Conservation (phyloP, 2,329 filamentous ascomycete genomes). For the Penicillium concentricum region DNA sequence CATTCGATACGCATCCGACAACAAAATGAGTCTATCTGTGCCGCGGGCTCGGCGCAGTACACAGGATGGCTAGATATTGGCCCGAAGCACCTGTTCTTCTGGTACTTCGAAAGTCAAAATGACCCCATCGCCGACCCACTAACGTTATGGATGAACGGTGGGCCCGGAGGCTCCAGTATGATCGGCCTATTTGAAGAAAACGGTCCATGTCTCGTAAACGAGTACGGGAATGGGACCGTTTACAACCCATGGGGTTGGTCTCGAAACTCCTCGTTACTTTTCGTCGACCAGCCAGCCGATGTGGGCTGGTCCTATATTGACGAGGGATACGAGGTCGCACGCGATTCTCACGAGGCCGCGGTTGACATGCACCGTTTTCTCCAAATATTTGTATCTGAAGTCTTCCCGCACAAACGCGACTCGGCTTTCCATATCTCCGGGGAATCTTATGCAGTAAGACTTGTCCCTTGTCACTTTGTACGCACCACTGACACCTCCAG, state of each 20-base stretch:
- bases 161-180: conserved; percentile 54
- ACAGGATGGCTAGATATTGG: conserved; percentile 20
- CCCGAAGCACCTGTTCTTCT: conserved; percentile 34
- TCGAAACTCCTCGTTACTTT: conserved; percentile 25
- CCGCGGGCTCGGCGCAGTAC: conserved; percentile 16
- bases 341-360: conserved; percentile 45
- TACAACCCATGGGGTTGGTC: conserved; percentile 25
- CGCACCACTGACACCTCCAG: conserved; percentile 18
- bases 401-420: conserved; percentile 44
- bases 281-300: conserved; percentile 28
- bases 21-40: conserved; percentile 18
- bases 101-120: conserved; percentile 45
- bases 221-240: conserved; percentile 22
- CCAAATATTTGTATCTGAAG: conserved; percentile 48
- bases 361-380: conserved; percentile 52
- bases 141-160: conserved; percentile 54
- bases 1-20: conserved; percentile 18
- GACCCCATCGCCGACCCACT: conserved; percentile 48
- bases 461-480: not conserved
- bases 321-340: conserved; percentile 16
- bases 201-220: conserved; percentile 42
- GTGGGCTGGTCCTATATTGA: conserved; percentile 30
- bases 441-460: conserved; percentile 49
- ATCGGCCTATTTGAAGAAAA: conserved; percentile 53
- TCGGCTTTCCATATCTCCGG: conserved; percentile 50